Evolutionary conservation across 345 rosid species (phyloP).

Genomic region (Rhodomyrtus tomentosa): DNA sequence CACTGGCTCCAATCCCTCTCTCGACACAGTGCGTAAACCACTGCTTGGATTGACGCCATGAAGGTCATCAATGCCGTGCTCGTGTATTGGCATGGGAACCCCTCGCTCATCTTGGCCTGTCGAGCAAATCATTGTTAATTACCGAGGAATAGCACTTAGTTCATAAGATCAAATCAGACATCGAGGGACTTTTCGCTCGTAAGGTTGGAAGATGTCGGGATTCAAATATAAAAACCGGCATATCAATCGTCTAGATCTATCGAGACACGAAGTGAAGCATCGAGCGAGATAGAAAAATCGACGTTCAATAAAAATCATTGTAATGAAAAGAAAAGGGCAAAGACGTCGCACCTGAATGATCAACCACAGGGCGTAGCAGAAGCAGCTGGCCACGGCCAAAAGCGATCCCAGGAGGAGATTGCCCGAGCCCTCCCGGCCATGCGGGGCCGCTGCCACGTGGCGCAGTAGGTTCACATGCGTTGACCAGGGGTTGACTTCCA

Average conservation of each 20-base stretch:
- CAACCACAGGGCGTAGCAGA: conserved; percentile 18
- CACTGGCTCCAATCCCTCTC: conserved; percentile 17
- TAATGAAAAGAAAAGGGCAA: background rate
- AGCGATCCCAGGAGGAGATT: conserved; percentile 6
- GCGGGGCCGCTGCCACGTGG: background rate
- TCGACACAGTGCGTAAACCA: conserved; percentile 3
- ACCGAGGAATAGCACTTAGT: background rate
- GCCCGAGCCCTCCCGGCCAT: background rate
- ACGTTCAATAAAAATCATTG: background rate
- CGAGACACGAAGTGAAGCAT: background rate
- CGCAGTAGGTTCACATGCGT: background rate
- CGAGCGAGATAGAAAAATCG: background rate
- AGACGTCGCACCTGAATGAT: conserved; percentile 39
- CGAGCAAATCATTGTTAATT: background rate
- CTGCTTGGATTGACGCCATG: conserved; percentile 1
- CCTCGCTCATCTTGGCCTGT: background rate
- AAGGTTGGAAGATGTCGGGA: background rate
- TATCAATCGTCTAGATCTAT: background rate
- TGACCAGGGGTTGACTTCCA: background rate
- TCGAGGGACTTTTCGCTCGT: background rate
- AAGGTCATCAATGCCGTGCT: background rate
- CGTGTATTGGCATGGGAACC: background rate
- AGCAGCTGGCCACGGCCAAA: conserved; percentile 10
- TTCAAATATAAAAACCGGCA: background rate
- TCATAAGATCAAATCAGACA: no score